These are phyloP conservation scores for Omphalea diandra DNA, from an alignment of 441 rosid species.

Conservation along the genomic window DNA sequence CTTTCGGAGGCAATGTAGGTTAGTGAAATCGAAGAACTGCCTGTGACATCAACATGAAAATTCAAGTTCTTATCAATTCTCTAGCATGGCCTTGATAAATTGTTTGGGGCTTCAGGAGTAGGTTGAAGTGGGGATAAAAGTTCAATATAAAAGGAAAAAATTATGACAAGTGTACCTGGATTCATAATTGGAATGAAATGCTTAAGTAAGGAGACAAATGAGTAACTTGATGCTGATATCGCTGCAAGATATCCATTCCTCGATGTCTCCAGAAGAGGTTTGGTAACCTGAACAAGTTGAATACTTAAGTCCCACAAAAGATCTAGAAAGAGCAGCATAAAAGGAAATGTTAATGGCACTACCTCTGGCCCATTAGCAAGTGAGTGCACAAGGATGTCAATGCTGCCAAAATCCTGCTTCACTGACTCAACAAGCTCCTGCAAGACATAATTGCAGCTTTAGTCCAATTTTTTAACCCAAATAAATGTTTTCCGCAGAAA, in stretches of 20 bases:
- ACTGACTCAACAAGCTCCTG: conserved; percentile 94
- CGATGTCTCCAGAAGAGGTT: conserved; percentile 93
- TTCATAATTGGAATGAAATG: conserved; percentile 93
- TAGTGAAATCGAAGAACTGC: conserved; percentile 85
- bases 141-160: neutral
- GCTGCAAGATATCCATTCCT: conserved; percentile 92
- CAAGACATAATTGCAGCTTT: conserved; percentile 1
- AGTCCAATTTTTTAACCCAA: neutral
- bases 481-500: neutral
- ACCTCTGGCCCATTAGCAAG: conserved; percentile 99
- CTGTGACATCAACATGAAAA: conserved; percentile 36
- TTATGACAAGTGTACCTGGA: conserved; percentile 47
- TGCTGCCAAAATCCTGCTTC: conserved; percentile 85
- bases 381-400: conserved; percentile 94
- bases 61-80: neutral
- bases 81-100: neutral
- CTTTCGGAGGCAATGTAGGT: conserved; percentile 96
- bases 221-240: conserved; percentile 91
- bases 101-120: neutral
- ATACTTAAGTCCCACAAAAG: neutral
- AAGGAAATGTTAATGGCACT: neutral
- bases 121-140: neutral
- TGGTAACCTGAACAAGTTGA: conserved; percentile 47
- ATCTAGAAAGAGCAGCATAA: neutral
- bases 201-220: conserved; percentile 76